These are phyloP conservation scores for Botryotinia narcissicola DNA, from an alignment of 2,329 filamentous ascomycete genomes.

Conservation along the genomic window DNA sequence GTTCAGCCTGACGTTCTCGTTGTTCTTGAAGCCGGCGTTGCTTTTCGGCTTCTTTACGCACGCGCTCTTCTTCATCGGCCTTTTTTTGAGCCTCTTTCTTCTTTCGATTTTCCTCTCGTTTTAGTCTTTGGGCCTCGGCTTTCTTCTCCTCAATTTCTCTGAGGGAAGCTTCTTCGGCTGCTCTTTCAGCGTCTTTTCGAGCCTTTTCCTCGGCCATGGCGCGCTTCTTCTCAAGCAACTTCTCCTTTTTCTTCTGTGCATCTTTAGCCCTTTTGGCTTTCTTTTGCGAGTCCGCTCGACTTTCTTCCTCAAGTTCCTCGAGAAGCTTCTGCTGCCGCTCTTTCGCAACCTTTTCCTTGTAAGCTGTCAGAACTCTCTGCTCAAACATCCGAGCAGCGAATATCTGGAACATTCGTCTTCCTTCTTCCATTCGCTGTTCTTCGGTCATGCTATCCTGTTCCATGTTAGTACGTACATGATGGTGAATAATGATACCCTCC, in stretches of 20 bases:
- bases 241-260: conserved; percentile 93
- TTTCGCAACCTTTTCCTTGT: conserved; percentile 91
- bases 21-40: conserved; percentile 78
- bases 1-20: conserved; percentile 79
- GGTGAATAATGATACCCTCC: conserved; percentile 29
- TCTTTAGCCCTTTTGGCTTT: conserved; percentile 93
- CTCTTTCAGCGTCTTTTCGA: conserved; percentile 82
- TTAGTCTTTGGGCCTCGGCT: conserved; percentile 74
- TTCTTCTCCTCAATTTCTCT: conserved; percentile 75
- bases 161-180: conserved; percentile 76
- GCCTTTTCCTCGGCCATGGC: conserved; percentile 88
- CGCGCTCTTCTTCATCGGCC: conserved; percentile 83
- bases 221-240: conserved; percentile 84
- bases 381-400: conserved; percentile 99
- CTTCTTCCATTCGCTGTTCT: conserved; percentile 98
- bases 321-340: conserved; percentile 89
- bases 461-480: conserved; percentile 42
- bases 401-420: conserved; percentile 97
- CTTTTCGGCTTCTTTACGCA: conserved; percentile 82
- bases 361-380: conserved; percentile 93
- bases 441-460: conserved; percentile 90
- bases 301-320: conserved; percentile 87
- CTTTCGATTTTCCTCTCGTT: conserved; percentile 84
- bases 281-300: conserved; percentile 69
- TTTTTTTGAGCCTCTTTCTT: conserved; percentile 90